Evolutionary conservation across 2,329 filamentous ascomycete genomes (phyloP).

Genomic region (Hortaea sp.): DNA sequence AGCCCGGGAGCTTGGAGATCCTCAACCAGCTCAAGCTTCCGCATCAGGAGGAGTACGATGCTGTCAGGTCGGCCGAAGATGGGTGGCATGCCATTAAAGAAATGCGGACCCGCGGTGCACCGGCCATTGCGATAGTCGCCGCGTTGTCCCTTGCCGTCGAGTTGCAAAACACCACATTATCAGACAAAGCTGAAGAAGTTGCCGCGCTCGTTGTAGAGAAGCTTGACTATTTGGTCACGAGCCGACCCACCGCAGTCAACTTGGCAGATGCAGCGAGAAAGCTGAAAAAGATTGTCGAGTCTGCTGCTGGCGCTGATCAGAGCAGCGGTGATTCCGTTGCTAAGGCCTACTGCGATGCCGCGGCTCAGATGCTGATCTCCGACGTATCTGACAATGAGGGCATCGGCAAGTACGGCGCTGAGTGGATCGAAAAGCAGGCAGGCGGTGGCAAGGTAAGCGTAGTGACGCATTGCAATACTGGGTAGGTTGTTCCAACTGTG

Average conservation of each 20-base stretch:
- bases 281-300: constrained; percentile 56
- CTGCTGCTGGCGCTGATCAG: constrained; percentile 32
- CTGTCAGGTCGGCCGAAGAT: constrained; percentile 58
- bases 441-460: constrained; percentile 58
- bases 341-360: constrained; percentile 62
- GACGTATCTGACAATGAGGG: constrained; percentile 79
- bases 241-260: constrained; percentile 89
- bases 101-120: constrained; percentile 73
- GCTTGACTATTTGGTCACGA: constrained; percentile 77
- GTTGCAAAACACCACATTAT: constrained; percentile 48
- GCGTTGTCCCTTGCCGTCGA: constrained; percentile 82
- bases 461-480: constrained; percentile 95
- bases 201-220: constrained; percentile 60
- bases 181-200: constrained; percentile 51
- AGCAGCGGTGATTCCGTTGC: constrained; percentile 48
- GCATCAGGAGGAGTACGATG: constrained; percentile 69
- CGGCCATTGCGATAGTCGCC: constrained; percentile 96
- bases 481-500: constrained; percentile 38
- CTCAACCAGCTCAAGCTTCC: constrained; percentile 76
- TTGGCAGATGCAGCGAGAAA: constrained; percentile 80
- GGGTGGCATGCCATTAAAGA: constrained; percentile 74
- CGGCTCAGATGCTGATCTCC: constrained; percentile 76
- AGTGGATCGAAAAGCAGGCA: constrained; percentile 63
- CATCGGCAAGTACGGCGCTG: constrained; percentile 74
- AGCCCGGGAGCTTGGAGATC: constrained; percentile 61